A percentile compares a stretch with the other conserved stretches of the same genome.
phyloP scores from a whole-genome alignment of 2,329 filamentous ascomycete genomes.

The Metarhizium humberi region DNA sequence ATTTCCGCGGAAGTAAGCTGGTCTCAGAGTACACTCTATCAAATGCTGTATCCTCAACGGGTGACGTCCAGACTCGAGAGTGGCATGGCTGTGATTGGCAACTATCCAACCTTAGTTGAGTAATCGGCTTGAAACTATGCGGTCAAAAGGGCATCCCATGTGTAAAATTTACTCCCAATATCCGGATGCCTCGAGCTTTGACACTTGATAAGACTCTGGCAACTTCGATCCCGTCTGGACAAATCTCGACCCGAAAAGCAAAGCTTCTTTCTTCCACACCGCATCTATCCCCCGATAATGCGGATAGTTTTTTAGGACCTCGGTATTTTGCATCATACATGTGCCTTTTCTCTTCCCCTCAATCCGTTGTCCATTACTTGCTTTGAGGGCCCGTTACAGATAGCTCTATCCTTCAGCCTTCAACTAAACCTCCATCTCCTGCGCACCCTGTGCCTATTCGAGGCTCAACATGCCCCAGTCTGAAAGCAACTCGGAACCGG shows the following conservation, averaged over 20 bases:
- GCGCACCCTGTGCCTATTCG: not conserved
- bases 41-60: no score
- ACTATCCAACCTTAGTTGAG: no score
- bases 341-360: not conserved
- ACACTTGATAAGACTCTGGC: not conserved
- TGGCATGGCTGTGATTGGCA: no score
- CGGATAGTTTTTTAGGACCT: not conserved
- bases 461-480: not conserved
- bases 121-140: no score
- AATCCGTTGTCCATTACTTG: not conserved
- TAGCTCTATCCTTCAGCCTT: not conserved
- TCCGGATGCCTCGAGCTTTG: no score
- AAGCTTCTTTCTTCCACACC: not conserved
- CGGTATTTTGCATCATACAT: not conserved
- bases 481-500: not conserved
- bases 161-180: no score
- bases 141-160: no score
- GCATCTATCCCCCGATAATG: not conserved
- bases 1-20: conserved; percentile 5
- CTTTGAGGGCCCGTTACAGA: not conserved
- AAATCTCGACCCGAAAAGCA: no score
- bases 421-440: not conserved
- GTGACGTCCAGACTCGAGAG: no score
- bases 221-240: no score
- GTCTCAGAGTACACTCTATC: not conserved